Percentiles rank a stretch among this genome's conserved stretches.
These are phyloP conservation scores for Rhododendron williamsianum DNA, from an alignment of 148 eudicot species.

Conservation along the genomic window DNA sequence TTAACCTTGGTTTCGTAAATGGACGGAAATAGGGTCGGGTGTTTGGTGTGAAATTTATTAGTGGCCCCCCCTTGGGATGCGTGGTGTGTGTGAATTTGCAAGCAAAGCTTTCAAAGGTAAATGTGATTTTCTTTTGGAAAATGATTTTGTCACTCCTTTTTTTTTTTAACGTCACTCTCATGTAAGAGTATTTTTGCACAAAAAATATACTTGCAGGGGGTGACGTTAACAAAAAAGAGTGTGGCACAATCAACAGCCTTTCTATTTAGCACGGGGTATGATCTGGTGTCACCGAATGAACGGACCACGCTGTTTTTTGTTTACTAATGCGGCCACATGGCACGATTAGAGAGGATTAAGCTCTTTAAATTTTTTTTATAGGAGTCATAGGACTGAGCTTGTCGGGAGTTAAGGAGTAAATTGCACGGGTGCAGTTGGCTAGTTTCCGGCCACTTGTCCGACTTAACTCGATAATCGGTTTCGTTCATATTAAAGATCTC, in stretches of 20 bases:
- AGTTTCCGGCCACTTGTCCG: background rate
- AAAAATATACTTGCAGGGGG: too few relatives aligned
- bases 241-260: too few relatives aligned
- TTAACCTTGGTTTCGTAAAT: background rate
- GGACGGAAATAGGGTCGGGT: background rate
- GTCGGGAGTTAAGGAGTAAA: background rate
- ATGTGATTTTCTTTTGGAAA: background rate
- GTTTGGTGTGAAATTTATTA: background rate
- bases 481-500: background rate
- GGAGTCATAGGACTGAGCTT: background rate
- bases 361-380: background rate
- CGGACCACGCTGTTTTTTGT: background rate
- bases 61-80: background rate
- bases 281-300: background rate
- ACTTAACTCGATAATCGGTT: background rate
- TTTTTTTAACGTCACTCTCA: too few relatives aligned
- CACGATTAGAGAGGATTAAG: background rate
- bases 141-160: too few relatives aligned
- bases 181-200: too few relatives aligned
- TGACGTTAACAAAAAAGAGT: too few relatives aligned
- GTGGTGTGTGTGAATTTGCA: background rate
- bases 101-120: background rate
- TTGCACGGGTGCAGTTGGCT: too few relatives aligned
- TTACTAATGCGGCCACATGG: background rate
- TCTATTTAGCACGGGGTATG: background rate